Conservation (phyloP, 2,329 filamentous ascomycete species). For the Lizonia empirigonia region DNA sequence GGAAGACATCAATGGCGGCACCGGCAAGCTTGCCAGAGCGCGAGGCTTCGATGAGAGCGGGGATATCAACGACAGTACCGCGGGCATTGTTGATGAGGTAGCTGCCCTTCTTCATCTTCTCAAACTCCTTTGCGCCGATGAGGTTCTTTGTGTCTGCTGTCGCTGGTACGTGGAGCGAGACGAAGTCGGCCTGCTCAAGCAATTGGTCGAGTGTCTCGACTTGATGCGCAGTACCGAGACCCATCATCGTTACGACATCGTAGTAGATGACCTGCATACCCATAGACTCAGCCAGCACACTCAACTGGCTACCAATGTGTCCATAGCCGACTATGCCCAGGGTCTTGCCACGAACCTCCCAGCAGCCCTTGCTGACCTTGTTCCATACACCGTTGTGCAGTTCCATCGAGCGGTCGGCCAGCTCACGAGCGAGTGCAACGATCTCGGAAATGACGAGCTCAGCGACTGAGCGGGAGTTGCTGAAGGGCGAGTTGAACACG, state of each 20-base stretch:
- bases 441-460: conserved; percentile 96
- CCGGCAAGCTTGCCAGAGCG: conserved; percentile 85
- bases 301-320: conserved; percentile 95
- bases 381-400: conserved; percentile 97
- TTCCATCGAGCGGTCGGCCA: conserved; percentile 91
- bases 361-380: conserved; percentile 95
- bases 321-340: conserved; percentile 96
- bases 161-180: conserved; percentile 94
- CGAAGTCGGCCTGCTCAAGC: conserved; percentile 82
- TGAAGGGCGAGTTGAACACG: conserved; percentile 99
- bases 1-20: conserved; percentile 95
- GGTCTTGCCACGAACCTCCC: conserved; percentile 98
- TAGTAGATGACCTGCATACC: conserved; percentile 98
- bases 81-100: conserved; percentile 97
- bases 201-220: conserved; percentile 78
- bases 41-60: conserved; percentile 86
- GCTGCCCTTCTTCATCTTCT: conserved; percentile 87
- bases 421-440: conserved; percentile 86
- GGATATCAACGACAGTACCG: conserved; percentile 92
- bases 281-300: conserved; percentile 94
- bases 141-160: conserved; percentile 90
- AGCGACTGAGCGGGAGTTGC: conserved; percentile 95
- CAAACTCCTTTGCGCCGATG: conserved; percentile 79
- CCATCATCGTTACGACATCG: conserved; percentile 93
- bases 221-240: conserved; percentile 84